Percentiles rank a stretch among this genome's conserved stretches.
These are phyloP conservation scores for Calonectria pauciramosa DNA, from an alignment of 2,329 filamentous ascomycete genomes.

Conservation along the genomic window DNA sequence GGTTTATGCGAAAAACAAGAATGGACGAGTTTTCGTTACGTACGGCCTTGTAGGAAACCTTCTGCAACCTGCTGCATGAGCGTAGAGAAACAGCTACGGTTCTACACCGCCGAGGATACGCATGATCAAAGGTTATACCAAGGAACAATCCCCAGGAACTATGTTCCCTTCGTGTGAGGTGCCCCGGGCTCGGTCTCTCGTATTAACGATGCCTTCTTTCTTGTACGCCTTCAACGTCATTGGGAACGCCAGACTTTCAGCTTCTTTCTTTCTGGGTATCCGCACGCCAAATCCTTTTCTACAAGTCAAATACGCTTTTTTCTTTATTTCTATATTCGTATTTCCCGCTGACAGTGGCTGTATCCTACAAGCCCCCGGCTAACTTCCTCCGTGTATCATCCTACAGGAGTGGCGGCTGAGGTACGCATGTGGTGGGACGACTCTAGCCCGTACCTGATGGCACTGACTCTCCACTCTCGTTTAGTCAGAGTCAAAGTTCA, in stretches of 20 bases:
- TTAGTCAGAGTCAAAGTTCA: neutral
- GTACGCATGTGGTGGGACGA: too few species aligned
- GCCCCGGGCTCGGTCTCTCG: neutral
- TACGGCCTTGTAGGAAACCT: neutral
- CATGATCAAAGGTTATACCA: neutral
- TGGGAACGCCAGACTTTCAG: neutral
- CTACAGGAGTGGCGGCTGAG: neutral
- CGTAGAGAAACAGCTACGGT: too few species aligned
- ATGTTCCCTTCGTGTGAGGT: neutral
- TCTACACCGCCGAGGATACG: neutral
- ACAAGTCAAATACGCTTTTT: neutral
- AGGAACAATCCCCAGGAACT: neutral
- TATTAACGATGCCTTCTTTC: neutral
- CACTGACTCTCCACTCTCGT: neutral
- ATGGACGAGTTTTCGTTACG: neutral
- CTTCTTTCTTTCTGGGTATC: neutral
- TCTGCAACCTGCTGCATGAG: neutral
- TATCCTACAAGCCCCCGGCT: neutral
- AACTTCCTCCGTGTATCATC: neutral
- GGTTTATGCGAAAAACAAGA: neutral
- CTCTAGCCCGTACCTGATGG: neutral
- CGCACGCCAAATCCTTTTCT: neutral
- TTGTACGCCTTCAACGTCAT: neutral
- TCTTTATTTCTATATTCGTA: constrained; percentile 1
- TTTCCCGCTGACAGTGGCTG: constrained; percentile 8